A percentile compares a stretch with the other conserved stretches of the same genome.
Evolutionary conservation across 1,284 basidiomycete genomes (phyloP).

Genomic region (Cutaneotrichosporon mucoides): DNA sequence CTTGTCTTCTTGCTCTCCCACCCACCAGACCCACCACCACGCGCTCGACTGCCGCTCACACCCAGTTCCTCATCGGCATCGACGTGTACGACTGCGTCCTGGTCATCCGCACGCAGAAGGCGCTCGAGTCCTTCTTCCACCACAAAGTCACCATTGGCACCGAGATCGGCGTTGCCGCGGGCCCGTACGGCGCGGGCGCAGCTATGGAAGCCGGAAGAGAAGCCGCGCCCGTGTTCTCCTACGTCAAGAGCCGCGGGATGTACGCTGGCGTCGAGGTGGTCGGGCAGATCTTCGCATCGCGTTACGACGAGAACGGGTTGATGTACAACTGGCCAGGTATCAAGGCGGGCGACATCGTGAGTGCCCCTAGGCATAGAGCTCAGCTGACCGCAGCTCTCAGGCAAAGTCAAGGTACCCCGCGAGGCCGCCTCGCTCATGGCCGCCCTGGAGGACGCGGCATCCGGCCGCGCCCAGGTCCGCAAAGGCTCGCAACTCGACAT

Average conservation of each 20-base stretch:
- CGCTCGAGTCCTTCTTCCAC: slow-evolving; percentile 53
- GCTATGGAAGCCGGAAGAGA: slow-evolving; percentile 52
- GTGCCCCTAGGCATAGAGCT: slow-evolving; percentile 8
- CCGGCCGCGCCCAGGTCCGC: slow-evolving; percentile 51
- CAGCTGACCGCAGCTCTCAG: slow-evolving; percentile 35
- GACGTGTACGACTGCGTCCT: slow-evolving; percentile 53
- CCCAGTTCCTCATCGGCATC: slow-evolving; percentile 49
- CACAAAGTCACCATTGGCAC: slow-evolving; percentile 55
- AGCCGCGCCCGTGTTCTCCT: slow-evolving; percentile 49
- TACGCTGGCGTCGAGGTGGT: slow-evolving; percentile 53
- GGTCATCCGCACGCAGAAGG: slow-evolving; percentile 51
- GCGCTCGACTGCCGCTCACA: too few species aligned
- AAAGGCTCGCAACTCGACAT: slow-evolving; percentile 44
- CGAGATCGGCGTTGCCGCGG: slow-evolving; percentile 54
- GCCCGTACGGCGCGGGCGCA: slow-evolving; percentile 54
- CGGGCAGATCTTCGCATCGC: slow-evolving; percentile 51
- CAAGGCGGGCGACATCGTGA: slow-evolving; percentile 49
- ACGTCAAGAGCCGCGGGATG: slow-evolving; percentile 48
- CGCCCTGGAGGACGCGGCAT: slow-evolving; percentile 54
- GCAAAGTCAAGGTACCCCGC: slow-evolving; percentile 51
- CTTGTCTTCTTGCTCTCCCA: too few species aligned
- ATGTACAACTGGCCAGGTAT: slow-evolving; percentile 51
- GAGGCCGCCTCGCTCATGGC: slow-evolving; percentile 49
- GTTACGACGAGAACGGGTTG: slow-evolving; percentile 48
- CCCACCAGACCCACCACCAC: too few species aligned